Base-by-base conservation (phyloP, 176 grass and related monocot species). In the Zea luxurians region DNA sequence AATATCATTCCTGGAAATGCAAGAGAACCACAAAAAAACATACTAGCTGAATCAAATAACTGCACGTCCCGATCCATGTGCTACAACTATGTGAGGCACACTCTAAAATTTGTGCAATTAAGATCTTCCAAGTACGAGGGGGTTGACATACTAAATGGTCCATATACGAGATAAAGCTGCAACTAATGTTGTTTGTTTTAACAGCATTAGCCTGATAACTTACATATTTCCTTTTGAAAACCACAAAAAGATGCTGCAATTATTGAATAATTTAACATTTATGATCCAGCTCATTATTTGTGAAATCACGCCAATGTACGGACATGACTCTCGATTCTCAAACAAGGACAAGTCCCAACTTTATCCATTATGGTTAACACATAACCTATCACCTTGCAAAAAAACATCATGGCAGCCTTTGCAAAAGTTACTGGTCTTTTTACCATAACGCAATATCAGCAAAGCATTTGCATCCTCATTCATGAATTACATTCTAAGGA, bases 361-460 rank as follows among this genome's bases (percentile, higher is more conserved):
- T 11, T 62, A 68, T 13, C 5, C 3, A 3, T 62, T 38, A 0
- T 74, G 21, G 52, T 46, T 75, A 67, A 44, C 49, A 45, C 37
- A 48, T 47, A 72, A 71, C 8, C 5, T 62, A 46, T 49, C 52
- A 63, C 36, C 71, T 66, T 13, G 0, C 38, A 1, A 57, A 38
- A 1, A 55, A 47, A 77, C 8, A 6, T 16, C 15, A 57, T 34
- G 54, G 43, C 37, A 47, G 15, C 27, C 12, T 20, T 62, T 75
- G 47, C 66, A 42, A 55, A 54, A 77, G 0, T 41, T 42, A 10
- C 7, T 59, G 8, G 34, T 46, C 9, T 63, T 65, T 48, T 57
- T 7, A 82, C 59, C 3, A 63, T 53, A 77, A 82, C 53, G 37
- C 45, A 71, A 54, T 66, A 82, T 40, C 54, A 52, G 81, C 2